Percentiles rank a stretch among this genome's conserved stretches.
Conservation (phyloP, 2,329 filamentous ascomycete genomes). For the Pyrenophora seminiperda region DNA sequence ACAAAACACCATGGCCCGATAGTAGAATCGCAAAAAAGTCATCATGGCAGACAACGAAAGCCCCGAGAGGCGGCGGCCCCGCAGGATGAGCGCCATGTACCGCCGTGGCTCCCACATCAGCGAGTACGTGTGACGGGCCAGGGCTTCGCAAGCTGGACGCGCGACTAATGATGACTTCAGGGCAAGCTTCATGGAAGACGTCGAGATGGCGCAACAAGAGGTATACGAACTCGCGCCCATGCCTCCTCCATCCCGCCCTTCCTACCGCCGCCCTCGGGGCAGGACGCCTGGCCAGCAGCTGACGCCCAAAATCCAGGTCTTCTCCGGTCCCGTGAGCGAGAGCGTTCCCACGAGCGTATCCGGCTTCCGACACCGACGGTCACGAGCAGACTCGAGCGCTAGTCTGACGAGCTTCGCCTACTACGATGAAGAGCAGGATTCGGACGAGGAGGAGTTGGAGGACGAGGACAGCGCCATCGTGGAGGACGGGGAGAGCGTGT, state of each 20-base stretch:
- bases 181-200: constrained; percentile 82
- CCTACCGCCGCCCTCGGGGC: constrained; percentile 9
- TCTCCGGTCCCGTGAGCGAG: constrained; percentile 90
- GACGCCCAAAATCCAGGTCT: constrained; percentile 62
- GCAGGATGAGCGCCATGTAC: constrained; percentile 58
- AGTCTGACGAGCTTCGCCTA: constrained; percentile 74
- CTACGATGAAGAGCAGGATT: constrained; percentile 74
- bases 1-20: constrained; percentile 24
- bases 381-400: constrained; percentile 79
- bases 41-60: constrained; percentile 42
- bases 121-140: constrained; percentile 41
- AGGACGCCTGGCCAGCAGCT: constrained; percentile 39
- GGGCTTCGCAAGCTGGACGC: background rate
- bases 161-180: constrained; percentile 20
- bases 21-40: background rate
- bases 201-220: constrained; percentile 99
- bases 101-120: constrained; percentile 69
- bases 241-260: constrained; percentile 18
- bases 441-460: constrained; percentile 30
- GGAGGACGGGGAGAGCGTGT: constrained; percentile 41
- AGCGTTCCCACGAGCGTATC: constrained; percentile 93
- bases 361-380: constrained; percentile 85
- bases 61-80: constrained; percentile 43
- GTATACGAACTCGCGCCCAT: constrained; percentile 56
- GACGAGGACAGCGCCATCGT: constrained; percentile 34